A percentile compares a stretch with the other conserved stretches of the same genome.
Conservation (phyloP, 129 eudicot species). For the Gnaphalium uliginosum region DNA sequence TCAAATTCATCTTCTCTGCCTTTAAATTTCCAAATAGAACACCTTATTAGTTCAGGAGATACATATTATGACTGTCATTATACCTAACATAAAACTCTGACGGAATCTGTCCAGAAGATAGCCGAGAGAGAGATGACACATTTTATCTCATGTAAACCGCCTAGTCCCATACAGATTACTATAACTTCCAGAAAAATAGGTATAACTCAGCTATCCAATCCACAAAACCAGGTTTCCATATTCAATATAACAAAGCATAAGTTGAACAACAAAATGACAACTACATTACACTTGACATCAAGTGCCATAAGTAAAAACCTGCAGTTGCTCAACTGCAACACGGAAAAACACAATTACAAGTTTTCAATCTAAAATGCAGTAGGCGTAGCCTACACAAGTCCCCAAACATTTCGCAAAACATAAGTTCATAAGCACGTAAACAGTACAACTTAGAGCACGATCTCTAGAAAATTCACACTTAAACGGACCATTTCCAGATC, state of each 20-base stretch:
- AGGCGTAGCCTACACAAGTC: conserved; percentile 4
- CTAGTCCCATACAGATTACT: neutral
- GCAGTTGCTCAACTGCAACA: neutral
- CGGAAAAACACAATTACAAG: neutral
- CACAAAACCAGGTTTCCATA: conserved; percentile 8
- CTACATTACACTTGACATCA: neutral
- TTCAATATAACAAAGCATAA: neutral
- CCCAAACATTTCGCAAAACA: neutral
- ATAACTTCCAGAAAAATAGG: neutral
- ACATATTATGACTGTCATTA: neutral
- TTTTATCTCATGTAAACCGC: neutral
- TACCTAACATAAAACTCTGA: neutral
- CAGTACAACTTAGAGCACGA: too few relatives aligned
- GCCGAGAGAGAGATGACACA: neutral
- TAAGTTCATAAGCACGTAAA: neutral
- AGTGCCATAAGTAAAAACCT: conserved; percentile 5
- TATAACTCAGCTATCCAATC: neutral
- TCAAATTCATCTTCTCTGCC: conserved; percentile 49
- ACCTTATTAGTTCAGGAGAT: conserved; percentile 3
- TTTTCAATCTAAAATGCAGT: neutral
- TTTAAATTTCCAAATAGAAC: conserved; percentile 3
- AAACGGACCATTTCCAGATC: too few relatives aligned
- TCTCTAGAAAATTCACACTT: too few relatives aligned
- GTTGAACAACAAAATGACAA: neutral
- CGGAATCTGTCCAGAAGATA: neutral